Evolutionary conservation across 1,139 yeast species (phyloP).

Genomic region (Saccharomyces hybrid): DNA sequence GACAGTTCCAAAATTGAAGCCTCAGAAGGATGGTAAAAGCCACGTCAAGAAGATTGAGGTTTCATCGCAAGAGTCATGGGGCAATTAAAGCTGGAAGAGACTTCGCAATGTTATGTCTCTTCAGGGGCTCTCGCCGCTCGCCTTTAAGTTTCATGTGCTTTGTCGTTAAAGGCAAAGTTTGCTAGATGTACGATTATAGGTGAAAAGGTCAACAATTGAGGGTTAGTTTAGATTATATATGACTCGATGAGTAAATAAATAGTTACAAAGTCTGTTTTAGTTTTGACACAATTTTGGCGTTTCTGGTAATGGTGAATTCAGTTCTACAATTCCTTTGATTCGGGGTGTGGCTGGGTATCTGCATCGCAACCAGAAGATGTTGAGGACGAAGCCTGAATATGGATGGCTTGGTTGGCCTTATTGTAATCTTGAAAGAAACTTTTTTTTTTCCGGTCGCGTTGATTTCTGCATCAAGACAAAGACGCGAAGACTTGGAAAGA

Average conservation of each 20-base stretch:
- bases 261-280: neutral
- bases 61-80: constrained; percentile 25
- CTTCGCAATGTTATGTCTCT: neutral
- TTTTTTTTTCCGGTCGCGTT: neutral
- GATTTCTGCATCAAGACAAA: neutral
- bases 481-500: neutral
- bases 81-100: neutral
- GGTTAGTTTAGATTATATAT: neutral
- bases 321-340: no score
- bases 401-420: neutral
- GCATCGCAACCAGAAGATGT: no score
- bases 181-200: no score
- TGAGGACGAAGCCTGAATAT: neutral
- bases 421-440: neutral
- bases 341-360: neutral
- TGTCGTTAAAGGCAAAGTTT: neutral
- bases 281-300: neutral
- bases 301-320: no score
- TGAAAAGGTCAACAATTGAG: no score
- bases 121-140: neutral
- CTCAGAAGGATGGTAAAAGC: constrained; percentile 22
- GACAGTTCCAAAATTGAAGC: constrained; percentile 34
- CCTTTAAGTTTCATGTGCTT: neutral
- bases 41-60: constrained; percentile 34
- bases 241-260: neutral